These are phyloP conservation scores for Coemansia sp. DNA, from an alignment of 192 early-diverging fungal species.

Conservation along the genomic window DNA sequence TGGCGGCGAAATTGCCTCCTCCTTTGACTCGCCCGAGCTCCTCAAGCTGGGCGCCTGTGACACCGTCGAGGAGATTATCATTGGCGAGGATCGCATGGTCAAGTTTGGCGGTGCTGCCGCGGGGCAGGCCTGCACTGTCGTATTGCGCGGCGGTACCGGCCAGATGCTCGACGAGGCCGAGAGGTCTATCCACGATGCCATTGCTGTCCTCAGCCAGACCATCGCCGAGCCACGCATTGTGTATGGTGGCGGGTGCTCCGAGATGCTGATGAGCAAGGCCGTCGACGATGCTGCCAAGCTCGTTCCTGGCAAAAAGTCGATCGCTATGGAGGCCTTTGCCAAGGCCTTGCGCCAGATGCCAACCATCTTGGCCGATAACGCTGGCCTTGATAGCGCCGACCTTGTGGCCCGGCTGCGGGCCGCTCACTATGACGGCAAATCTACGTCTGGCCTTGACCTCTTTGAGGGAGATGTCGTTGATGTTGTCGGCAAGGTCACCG, in stretches of 20 bases:
- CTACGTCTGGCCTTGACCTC: slow-evolving; percentile 84
- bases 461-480: slow-evolving; percentile 74
- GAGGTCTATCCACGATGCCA: slow-evolving; percentile 94
- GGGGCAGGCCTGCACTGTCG: slow-evolving; percentile 97
- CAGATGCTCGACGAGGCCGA: slow-evolving; percentile 98
- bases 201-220: slow-evolving; percentile 93
- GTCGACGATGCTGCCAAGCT: slow-evolving; percentile 90
- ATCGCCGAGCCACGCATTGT: slow-evolving; percentile 91
- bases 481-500: slow-evolving; percentile 84
- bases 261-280: slow-evolving; percentile 96
- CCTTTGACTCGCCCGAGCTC: slow-evolving; percentile 97
- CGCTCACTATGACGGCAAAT: slow-evolving; percentile 84
- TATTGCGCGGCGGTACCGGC: slow-evolving; percentile 90
- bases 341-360: slow-evolving; percentile 94
- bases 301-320: slow-evolving; percentile 92
- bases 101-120: slow-evolving; percentile 96
- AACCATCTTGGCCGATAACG: slow-evolving; percentile 96
- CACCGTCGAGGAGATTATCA: slow-evolving; percentile 96
- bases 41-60: slow-evolving; percentile 94
- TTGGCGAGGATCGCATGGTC: slow-evolving; percentile 97
- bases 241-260: slow-evolving; percentile 93
- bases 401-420: slow-evolving; percentile 91
- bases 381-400: slow-evolving; percentile 92
- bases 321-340: slow-evolving; percentile 95
- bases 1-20: slow-evolving; percentile 97